Conservation (phyloP, 106 monocot species). For the Dioscorea alata region DNA sequence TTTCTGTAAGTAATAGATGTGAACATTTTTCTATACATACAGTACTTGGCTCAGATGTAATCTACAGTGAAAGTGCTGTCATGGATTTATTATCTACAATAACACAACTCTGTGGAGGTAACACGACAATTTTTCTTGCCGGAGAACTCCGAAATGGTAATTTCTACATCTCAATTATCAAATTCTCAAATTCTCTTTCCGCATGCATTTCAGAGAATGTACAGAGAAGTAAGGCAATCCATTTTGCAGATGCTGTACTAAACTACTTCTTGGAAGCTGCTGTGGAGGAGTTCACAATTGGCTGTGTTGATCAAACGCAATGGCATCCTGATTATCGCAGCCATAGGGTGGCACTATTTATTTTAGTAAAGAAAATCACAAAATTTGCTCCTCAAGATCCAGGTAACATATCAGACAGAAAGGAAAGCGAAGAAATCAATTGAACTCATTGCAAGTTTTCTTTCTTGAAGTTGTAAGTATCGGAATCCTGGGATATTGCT, state of each 20-base stretch:
- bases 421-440: too few species aligned
- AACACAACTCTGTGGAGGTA: constrained; percentile 41
- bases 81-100: constrained; percentile 61
- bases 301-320: constrained; percentile 69
- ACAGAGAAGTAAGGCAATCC: background rate
- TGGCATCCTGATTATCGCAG: constrained; percentile 90
- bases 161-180: background rate
- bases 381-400: too few species aligned
- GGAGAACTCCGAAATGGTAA: constrained; percentile 86
- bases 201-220: background rate
- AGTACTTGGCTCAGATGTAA: constrained; percentile 93
- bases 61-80: constrained; percentile 83
- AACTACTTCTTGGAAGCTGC: constrained; percentile 90
- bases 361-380: constrained; percentile 46
- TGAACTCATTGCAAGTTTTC: too few species aligned
- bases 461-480: too few species aligned
- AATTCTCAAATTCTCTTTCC: background rate
- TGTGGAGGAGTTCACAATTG: constrained; percentile 66
- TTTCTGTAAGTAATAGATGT: background rate
- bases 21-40: background rate
- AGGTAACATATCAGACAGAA: too few species aligned
- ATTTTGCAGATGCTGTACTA: constrained; percentile 58
- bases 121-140: constrained; percentile 78
- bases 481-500: too few species aligned
- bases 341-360: constrained; percentile 64